Conservation (phyloP, 2,329 filamentous ascomycete species). For the Calonectria ilicicola region DNA sequence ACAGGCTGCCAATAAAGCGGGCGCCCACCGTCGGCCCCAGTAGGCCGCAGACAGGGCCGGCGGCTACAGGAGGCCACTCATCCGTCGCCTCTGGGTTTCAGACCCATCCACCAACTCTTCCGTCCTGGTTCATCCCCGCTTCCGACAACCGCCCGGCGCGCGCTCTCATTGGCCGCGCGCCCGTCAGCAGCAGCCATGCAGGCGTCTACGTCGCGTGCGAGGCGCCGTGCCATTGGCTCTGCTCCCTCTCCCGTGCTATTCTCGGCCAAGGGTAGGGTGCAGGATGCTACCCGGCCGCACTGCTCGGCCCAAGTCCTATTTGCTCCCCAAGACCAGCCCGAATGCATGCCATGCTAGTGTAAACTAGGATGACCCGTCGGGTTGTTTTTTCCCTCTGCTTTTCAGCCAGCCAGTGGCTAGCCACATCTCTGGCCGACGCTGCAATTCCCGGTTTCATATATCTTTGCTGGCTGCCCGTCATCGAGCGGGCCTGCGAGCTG, state of each 20-base stretch:
- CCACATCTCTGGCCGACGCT: background rate
- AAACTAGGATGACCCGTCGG: slow-evolving; percentile 13
- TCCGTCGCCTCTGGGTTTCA: slow-evolving; percentile 11
- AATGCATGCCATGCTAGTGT: slow-evolving; percentile 10
- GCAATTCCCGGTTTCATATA: slow-evolving; percentile 16
- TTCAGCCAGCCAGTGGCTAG: background rate
- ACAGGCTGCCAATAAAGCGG: slow-evolving; percentile 5
- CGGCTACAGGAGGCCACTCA: slow-evolving; percentile 19
- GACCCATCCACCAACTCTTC: background rate
- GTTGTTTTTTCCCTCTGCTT: background rate
- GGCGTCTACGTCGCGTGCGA: slow-evolving; percentile 18
- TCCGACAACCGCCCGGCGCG: background rate
- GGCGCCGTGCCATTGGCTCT: slow-evolving; percentile 4
- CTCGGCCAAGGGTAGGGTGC: background rate
- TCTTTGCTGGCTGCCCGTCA: slow-evolving; percentile 12
- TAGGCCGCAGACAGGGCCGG: slow-evolving; percentile 17
- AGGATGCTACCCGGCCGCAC: slow-evolving; percentile 14
- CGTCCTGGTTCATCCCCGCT: background rate
- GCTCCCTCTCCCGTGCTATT: slow-evolving; percentile 10
- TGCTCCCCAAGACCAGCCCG: background rate
- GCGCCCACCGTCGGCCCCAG: background rate
- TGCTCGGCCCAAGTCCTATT: slow-evolving; percentile 1
- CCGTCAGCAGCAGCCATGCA: slow-evolving; percentile 5
- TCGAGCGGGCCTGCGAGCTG: slow-evolving; percentile 3
- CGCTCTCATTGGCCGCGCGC: background rate